phyloP scores from a whole-genome alignment of 1,139 yeast genomes.

The Hyphopichia wangnamkhiaoensis region DNA sequence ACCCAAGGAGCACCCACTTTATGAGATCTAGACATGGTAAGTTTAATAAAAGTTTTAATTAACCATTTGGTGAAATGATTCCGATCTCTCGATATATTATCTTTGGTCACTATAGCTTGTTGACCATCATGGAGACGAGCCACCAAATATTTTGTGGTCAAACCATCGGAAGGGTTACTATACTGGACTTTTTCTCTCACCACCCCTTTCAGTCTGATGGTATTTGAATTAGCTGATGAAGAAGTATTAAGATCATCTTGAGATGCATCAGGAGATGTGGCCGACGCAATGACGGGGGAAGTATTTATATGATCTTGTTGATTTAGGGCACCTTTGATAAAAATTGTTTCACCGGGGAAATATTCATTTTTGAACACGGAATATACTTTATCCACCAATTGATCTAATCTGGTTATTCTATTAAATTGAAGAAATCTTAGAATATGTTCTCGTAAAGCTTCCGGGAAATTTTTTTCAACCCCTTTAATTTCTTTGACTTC shows the following conservation, averaged over 20 bases:
- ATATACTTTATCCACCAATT: slow-evolving; percentile 82
- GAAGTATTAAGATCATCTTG: neutral
- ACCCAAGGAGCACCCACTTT: slow-evolving; percentile 97
- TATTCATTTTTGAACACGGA: slow-evolving; percentile 75
- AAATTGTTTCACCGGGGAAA: slow-evolving; percentile 88
- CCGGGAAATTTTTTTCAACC: slow-evolving; percentile 85
- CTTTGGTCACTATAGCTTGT: slow-evolving; percentile 72
- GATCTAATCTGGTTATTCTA: slow-evolving; percentile 80
- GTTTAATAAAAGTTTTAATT: slow-evolving; percentile 83
- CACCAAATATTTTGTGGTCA: slow-evolving; percentile 63
- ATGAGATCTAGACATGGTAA: slow-evolving; percentile 77
- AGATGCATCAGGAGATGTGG: neutral
- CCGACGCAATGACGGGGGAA: neutral
- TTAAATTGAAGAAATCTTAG: slow-evolving; percentile 82
- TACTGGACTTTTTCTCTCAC: slow-evolving; percentile 51
- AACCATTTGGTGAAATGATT: slow-evolving; percentile 87
- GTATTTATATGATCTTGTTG: neutral
- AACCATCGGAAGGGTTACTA: slow-evolving; percentile 61
- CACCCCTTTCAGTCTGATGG: slow-evolving; percentile 37
- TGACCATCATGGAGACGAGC: slow-evolving; percentile 48
- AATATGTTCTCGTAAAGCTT: slow-evolving; percentile 87
- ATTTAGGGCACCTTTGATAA: slow-evolving; percentile 46
- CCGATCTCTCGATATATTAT: slow-evolving; percentile 77
- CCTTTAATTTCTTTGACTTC: slow-evolving; percentile 68
- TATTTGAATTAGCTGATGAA: slow-evolving; percentile 5